Base-by-base conservation (phyloP, 768 basidiomycete species). In the Suillus subalutaceus region DNA sequence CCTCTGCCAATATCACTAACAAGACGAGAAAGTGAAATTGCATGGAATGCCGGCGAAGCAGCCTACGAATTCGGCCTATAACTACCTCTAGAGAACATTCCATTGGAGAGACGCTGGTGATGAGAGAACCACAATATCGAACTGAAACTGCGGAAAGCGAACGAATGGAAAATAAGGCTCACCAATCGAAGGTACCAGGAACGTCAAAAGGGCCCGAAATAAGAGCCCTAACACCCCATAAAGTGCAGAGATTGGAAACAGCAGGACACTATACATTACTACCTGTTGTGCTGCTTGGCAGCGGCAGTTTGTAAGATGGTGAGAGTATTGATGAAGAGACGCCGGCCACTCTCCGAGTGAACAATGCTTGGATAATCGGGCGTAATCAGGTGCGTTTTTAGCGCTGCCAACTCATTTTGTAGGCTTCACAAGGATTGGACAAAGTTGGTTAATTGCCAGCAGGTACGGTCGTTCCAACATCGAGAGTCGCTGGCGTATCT, bases 221-320 rank as follows among this genome's bases (percentile, higher is more conserved):
- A 58, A 15, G n/a, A 58, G 37, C 6, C 20, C 37, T 1, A n/a
- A 15, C 8, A 38, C n/a, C 13, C 57, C 37, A 58, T 58, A 38
- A 8, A 58, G 37, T 16, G 37, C 7, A 58, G 37, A 38, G 1
- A 58, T n/a, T n/a, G 57, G 37, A 37, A 38, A 58, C 13, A 40
- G 23, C 37, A 38, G 57, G 23, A 58, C 57, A 5, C n/a, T 58
- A 13, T 58, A 58, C 57, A 58, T 58, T 41, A 41, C 40, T 9
- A 37, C 38, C 37, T 57, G 20, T 56, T 56, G 18, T 56, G 20
- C 55, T 35, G 20, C 32, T 30, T 18, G 10, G 35, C 10, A n/a
- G 30, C 53, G 18, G 20, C 20, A 37, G 35, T n/a, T 57, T 3
- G 55, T 37, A 37, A 35, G 56, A n/a, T 57, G 56, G 56, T 23